A percentile compares a stretch with the other conserved stretches of the same genome.
phyloP scores from a whole-genome alignment of 106 monocot genomes.

The Dactylorhiza incarnata region DNA sequence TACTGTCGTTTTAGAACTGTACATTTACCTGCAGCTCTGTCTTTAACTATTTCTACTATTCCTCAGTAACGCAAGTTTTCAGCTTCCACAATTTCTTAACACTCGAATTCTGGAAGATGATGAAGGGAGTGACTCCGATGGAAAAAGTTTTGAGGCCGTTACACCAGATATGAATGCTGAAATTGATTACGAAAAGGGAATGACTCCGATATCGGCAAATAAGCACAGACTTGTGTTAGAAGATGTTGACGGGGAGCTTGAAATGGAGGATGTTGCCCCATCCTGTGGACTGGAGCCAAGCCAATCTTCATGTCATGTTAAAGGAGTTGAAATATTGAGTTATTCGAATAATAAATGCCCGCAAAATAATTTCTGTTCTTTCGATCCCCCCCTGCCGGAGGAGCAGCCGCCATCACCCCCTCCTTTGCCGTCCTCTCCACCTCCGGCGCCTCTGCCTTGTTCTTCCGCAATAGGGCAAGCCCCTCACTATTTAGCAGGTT shows the following conservation, averaged over 20 bases:
- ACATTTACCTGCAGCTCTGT: neutral
- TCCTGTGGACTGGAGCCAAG: constrained; percentile 30
- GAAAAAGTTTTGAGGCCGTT: constrained; percentile 67
- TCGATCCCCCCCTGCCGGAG: constrained; percentile 76
- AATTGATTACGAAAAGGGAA: constrained; percentile 22
- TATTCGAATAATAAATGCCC: constrained; percentile 15
- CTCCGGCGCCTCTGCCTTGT: constrained; percentile 25
- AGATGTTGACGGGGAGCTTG: constrained; percentile 96
- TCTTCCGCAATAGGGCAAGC: constrained; percentile 4
- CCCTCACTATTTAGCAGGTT: constrained; percentile 9
- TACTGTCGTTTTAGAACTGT: neutral
- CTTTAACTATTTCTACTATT: neutral
- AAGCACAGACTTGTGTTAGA: constrained; percentile 75
- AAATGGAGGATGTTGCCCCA: constrained; percentile 98
- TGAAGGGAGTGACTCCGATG: constrained; percentile 52
- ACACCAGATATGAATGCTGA: constrained; percentile 53
- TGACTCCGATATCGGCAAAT: constrained; percentile 10
- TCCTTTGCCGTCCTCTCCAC: constrained; percentile 80
- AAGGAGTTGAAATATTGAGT: constrained; percentile 5
- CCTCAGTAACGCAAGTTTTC: constrained; percentile 81
- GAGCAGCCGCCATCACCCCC: constrained; percentile 88
- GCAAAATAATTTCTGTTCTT: constrained; percentile 14
- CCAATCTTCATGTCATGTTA: constrained; percentile 16
- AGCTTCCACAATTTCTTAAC: constrained; percentile 53
- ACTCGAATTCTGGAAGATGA: constrained; percentile 59